phyloP scores from a whole-genome alignment of 2,329 filamentous ascomycete genomes.

The Aspergillus candidus region DNA sequence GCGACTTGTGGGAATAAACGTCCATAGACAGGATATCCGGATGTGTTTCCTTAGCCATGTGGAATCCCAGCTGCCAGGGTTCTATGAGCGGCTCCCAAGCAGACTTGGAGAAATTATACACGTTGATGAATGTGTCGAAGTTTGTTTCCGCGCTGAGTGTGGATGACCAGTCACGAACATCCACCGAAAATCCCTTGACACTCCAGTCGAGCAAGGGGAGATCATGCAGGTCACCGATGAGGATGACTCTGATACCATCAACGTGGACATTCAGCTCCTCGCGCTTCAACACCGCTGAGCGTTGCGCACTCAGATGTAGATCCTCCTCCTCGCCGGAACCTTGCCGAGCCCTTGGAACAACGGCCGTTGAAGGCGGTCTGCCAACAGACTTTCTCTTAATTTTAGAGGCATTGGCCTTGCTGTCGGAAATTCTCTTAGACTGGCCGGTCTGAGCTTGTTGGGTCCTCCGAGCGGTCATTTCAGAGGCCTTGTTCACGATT shows the following conservation, averaged over 20 bases:
- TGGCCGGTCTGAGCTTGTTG: constrained; percentile 49
- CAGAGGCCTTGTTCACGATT: constrained; percentile 83
- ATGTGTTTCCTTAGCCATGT: constrained; percentile 70
- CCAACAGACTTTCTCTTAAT: constrained; percentile 46
- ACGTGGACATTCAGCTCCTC: constrained; percentile 84
- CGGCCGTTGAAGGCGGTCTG: constrained; percentile 39
- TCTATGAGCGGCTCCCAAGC: constrained; percentile 96
- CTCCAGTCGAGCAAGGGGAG: constrained; percentile 90
- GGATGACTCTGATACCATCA: constrained; percentile 81
- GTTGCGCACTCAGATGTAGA: constrained; percentile 33
- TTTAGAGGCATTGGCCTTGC: constrained; percentile 28
- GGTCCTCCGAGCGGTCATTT: constrained; percentile 59
- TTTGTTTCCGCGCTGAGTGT: constrained; percentile 79
- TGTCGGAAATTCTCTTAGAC: constrained; percentile 45
- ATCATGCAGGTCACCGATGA: constrained; percentile 95
- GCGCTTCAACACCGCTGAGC: constrained; percentile 53
- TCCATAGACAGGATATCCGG: constrained; percentile 77
- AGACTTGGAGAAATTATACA: constrained; percentile 99
- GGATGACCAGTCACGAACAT: constrained; percentile 85
- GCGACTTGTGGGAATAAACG: constrained; percentile 77
- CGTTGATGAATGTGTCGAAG: constrained; percentile 91
- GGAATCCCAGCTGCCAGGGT: constrained; percentile 91
- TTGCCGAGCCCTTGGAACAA: constrained; percentile 40
- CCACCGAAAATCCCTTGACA: constrained; percentile 79
- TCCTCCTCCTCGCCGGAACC: constrained; percentile 40